phyloP scores from a whole-genome alignment of 1,284 basidiomycete species.

The Calocybe gambosa region DNA sequence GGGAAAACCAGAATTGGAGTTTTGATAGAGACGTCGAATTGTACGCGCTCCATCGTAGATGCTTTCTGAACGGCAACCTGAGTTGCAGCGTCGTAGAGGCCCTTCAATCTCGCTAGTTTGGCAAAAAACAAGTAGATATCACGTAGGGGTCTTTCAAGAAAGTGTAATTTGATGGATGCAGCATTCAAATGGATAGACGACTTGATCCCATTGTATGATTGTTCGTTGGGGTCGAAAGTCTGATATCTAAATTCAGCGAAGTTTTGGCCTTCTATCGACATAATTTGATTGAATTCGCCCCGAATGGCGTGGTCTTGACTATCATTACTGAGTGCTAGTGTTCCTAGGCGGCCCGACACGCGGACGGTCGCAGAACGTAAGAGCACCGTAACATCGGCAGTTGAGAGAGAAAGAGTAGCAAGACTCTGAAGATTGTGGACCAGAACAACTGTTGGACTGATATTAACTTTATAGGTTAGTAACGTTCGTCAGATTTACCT shows the following conservation, averaged over 20 bases:
- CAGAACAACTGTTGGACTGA: slow-evolving; percentile 1
- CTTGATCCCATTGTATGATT: slow-evolving; percentile 77
- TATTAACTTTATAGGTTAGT: background rate
- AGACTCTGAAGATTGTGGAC: slow-evolving; percentile 63
- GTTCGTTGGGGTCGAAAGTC: slow-evolving; percentile 76
- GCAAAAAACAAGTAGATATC: slow-evolving; percentile 82
- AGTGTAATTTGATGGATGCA: slow-evolving; percentile 90
- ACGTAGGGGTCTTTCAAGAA: slow-evolving; percentile 83
- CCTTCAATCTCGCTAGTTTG: slow-evolving; percentile 89
- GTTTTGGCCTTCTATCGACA: slow-evolving; percentile 94
- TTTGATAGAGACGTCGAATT: slow-evolving; percentile 87
- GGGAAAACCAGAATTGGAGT: slow-evolving; percentile 94
- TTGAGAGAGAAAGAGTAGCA: slow-evolving; percentile 87
- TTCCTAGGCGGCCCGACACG: slow-evolving; percentile 82
- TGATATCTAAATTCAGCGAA: slow-evolving; percentile 95
- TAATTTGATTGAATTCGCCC: slow-evolving; percentile 78
- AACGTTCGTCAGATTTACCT: slow-evolving; percentile 38
- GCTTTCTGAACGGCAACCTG: slow-evolving; percentile 90
- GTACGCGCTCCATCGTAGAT: slow-evolving; percentile 85
- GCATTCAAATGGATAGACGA: slow-evolving; percentile 81
- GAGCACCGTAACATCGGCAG: slow-evolving; percentile 83
- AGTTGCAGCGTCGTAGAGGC: slow-evolving; percentile 93
- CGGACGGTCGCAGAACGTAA: slow-evolving; percentile 74
- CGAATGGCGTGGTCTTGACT: slow-evolving; percentile 46
- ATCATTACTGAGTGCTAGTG: slow-evolving; percentile 82